These are phyloP conservation scores for Rhizophora mangle DNA, from an alignment of 345 rosid species.

Conservation along the genomic window DNA sequence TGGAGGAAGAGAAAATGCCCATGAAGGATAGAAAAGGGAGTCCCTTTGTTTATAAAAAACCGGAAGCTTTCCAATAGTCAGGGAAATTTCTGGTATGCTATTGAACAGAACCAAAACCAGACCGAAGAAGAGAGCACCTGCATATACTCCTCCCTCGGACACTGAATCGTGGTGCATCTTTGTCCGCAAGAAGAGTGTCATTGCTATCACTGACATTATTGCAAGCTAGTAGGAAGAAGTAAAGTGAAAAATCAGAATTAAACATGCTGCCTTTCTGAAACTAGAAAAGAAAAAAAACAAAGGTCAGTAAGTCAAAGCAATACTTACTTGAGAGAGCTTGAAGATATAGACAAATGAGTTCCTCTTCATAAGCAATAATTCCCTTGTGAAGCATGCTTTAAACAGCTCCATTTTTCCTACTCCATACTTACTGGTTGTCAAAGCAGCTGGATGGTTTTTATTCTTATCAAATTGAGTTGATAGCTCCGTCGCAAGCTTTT, in stretches of 20 bases:
- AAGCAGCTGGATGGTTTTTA: conserved; percentile 57
- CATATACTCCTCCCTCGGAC: conserved; percentile 48
- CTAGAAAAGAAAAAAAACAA: neutral
- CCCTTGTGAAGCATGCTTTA: conserved; percentile 51
- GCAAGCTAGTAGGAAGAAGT: conserved; percentile 19
- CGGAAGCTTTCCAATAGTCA: conserved; percentile 81
- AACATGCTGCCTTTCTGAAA: neutral
- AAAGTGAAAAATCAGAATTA: neutral
- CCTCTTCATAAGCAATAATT: conserved; percentile 57
- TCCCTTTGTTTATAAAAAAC: conserved; percentile 87
- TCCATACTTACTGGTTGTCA: conserved; percentile 47
- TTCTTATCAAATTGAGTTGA: conserved; percentile 43
- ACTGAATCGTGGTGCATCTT: conserved; percentile 28
- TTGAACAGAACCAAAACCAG: conserved; percentile 54
- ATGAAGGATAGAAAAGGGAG: conserved; percentile 70
- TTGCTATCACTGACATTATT: conserved; percentile 23
- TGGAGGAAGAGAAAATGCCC: conserved; percentile 77
- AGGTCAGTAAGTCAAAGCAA: neutral
- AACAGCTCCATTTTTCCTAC: conserved; percentile 43
- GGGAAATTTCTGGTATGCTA: conserved; percentile 73
- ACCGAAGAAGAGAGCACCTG: conserved; percentile 68
- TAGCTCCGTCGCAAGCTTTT: conserved; percentile 36
- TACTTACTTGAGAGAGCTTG: conserved; percentile 53
- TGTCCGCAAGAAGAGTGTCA: conserved; percentile 41
- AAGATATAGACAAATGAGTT: conserved; percentile 47